Evolutionary conservation across 1,284 basidiomycete species (phyloP).

Genomic region (Hymenochaete sp.): DNA sequence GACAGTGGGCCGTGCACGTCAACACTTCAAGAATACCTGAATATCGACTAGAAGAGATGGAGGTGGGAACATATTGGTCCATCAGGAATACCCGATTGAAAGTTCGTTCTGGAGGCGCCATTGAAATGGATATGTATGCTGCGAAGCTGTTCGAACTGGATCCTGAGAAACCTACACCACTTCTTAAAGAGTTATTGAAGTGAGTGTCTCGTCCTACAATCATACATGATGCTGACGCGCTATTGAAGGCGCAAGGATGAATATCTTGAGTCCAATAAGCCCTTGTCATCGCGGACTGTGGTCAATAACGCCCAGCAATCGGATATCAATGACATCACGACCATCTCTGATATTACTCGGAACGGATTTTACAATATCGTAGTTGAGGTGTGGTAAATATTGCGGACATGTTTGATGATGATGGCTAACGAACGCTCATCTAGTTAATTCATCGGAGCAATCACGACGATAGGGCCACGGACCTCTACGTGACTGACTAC

Average conservation of each 20-base stretch:
- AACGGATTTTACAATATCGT: constrained; percentile 10
- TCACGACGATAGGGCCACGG: constrained; percentile 28
- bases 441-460: constrained; percentile 39
- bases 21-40: constrained; percentile 5
- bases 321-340: not conserved
- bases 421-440: not conserved
- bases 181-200: constrained; percentile 45
- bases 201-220: constrained; percentile 26
- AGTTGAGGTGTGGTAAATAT: constrained; percentile 8
- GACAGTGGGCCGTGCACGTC: constrained; percentile 11
- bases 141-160: constrained; percentile 28
- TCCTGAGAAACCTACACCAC: constrained; percentile 30
- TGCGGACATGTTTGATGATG: not conserved
- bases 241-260: constrained; percentile 41
- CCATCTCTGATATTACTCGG: constrained; percentile 9
- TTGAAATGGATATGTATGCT: constrained; percentile 14
- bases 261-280: not conserved
- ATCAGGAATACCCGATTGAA: constrained; percentile 16
- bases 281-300: not conserved
- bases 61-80: constrained; percentile 10
- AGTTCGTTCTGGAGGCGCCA: constrained; percentile 1
- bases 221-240: constrained; percentile 6
- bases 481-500: constrained; percentile 60
- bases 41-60: constrained; percentile 7
- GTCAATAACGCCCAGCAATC: not conserved